phyloP scores from a whole-genome alignment of 1,139 yeast genomes.

The Pneumocystis sp. region DNA sequence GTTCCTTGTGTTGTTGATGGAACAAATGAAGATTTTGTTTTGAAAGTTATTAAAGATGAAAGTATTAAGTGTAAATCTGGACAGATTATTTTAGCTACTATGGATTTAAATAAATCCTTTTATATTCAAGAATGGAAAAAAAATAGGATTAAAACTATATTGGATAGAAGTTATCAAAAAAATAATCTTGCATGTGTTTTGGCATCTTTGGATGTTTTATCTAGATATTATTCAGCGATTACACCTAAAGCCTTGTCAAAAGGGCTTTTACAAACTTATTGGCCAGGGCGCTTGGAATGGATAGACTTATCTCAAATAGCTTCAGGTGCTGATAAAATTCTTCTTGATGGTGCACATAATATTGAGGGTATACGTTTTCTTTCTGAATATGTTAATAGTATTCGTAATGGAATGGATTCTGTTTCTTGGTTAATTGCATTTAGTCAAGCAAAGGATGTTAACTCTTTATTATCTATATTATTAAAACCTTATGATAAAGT shows the following conservation, averaged over 20 bases:
- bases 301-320: slow-evolving; percentile 33
- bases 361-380: slow-evolving; percentile 39
- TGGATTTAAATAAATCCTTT: slow-evolving; percentile 18
- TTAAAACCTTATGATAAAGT: slow-evolving; percentile 39
- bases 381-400: neutral
- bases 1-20: slow-evolving; percentile 56
- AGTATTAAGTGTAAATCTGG: slow-evolving; percentile 38
- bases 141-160: slow-evolving; percentile 38
- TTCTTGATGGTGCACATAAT: slow-evolving; percentile 92
- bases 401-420: slow-evolving; percentile 19
- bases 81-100: slow-evolving; percentile 2
- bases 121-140: slow-evolving; percentile 2
- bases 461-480: slow-evolving; percentile 37
- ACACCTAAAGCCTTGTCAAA: slow-evolving; percentile 42
- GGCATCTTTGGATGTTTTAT: slow-evolving; percentile 41
- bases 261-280: slow-evolving; percentile 57
- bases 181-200: slow-evolving; percentile 81
- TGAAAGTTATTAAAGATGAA: slow-evolving; percentile 36
- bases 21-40: slow-evolving; percentile 33
- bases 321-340: slow-evolving; percentile 37
- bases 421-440: slow-evolving; percentile 55
- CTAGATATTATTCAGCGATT: slow-evolving; percentile 20
- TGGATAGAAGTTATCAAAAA: slow-evolving; percentile 74
- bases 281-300: slow-evolving; percentile 94
- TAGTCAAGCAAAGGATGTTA: slow-evolving; percentile 54